These are phyloP conservation scores for Barbatosphaeria neglecta DNA, from an alignment of 495 filamentous ascomycete species.

Conservation along the genomic window DNA sequence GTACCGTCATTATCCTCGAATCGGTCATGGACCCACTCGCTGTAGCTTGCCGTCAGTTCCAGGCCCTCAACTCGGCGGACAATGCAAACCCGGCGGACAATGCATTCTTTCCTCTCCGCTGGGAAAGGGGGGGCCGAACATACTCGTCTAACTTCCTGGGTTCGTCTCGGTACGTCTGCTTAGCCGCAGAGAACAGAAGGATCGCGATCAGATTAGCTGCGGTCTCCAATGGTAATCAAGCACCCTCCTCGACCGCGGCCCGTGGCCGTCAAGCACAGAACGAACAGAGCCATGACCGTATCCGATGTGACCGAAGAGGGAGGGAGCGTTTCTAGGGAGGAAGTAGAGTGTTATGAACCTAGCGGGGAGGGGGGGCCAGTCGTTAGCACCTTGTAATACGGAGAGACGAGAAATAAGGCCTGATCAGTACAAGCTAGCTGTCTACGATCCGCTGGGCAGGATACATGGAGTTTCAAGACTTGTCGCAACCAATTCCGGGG, in stretches of 20 bases:
- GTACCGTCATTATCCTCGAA: constrained; percentile 52
- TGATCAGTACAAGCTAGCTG: too few species aligned
- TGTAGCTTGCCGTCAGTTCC: constrained; percentile 20
- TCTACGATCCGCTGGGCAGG: too few species aligned
- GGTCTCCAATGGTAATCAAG: constrained; percentile 8
- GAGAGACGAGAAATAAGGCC: not conserved
- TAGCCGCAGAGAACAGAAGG: constrained; percentile 13
- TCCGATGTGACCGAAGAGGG: constrained; percentile 11
- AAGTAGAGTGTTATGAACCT: constrained; percentile 22
- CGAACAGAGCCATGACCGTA: constrained; percentile 15
- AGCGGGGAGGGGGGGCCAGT: too few species aligned
- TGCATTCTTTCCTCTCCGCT: not conserved
- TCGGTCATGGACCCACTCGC: constrained; percentile 87
- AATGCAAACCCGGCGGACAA: not conserved
- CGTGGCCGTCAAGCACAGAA: constrained; percentile 17
- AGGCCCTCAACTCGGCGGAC: constrained; percentile 1
- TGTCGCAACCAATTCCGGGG: not conserved
- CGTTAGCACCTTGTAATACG: not conserved
- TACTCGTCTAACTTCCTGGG: constrained; percentile 43
- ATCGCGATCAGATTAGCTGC: constrained; percentile 16
- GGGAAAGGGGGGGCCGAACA: constrained; percentile 1
- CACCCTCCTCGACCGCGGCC: constrained; percentile 12
- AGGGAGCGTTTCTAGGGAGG: constrained; percentile 8
- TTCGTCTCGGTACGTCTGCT: constrained; percentile 39
- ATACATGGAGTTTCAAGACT: too few species aligned